Conservation (phyloP, 805 yeast species). For the Cyberlindnera japonica region DNA sequence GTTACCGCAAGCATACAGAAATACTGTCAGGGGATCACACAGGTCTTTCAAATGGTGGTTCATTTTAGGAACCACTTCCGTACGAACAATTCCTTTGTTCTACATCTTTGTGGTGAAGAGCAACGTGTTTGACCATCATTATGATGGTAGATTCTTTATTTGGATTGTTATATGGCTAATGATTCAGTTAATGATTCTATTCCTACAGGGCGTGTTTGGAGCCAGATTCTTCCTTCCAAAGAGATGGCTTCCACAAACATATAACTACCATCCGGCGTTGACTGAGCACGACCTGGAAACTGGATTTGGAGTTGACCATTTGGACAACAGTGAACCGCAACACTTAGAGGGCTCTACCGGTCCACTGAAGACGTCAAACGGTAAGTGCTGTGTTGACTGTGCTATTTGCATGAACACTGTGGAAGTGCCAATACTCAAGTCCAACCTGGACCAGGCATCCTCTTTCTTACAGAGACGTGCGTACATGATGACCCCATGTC, state of each 20-base stretch:
- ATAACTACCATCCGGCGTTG: conserved; percentile 75
- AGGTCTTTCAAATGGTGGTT: conserved; percentile 71
- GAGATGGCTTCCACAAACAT: conserved; percentile 70
- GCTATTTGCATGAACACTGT: conserved; percentile 86
- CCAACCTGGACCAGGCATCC: conserved; percentile 24
- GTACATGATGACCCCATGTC: conserved; percentile 87
- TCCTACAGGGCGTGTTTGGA: conserved; percentile 65
- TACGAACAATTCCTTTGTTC: conserved; percentile 60
- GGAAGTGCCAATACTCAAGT: conserved; percentile 47
- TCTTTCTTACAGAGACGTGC: conserved; percentile 32
- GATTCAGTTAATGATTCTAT: conserved; percentile 55
- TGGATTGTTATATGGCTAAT: conserved; percentile 51
- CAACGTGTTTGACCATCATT: conserved; percentile 71
- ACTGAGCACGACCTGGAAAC: conserved; percentile 56
- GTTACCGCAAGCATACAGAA: conserved; percentile 86
- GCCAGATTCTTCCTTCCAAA: conserved; percentile 82
- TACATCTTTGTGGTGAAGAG: conserved; percentile 51
- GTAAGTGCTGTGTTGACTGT: conserved; percentile 63
- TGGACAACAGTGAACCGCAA: conserved; percentile 19
- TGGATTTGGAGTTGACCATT: conserved; percentile 53
- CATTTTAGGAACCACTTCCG: conserved; percentile 60
- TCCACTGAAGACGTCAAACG: conserved; percentile 30
- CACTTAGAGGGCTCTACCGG: conserved; percentile 25
- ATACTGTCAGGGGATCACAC: conserved; percentile 64
- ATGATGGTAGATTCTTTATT: conserved; percentile 47